Evolutionary conservation across 805 yeast species (phyloP), one percentile per base, ranked within the genome.

Genomic region (Candida piceae): DNA sequence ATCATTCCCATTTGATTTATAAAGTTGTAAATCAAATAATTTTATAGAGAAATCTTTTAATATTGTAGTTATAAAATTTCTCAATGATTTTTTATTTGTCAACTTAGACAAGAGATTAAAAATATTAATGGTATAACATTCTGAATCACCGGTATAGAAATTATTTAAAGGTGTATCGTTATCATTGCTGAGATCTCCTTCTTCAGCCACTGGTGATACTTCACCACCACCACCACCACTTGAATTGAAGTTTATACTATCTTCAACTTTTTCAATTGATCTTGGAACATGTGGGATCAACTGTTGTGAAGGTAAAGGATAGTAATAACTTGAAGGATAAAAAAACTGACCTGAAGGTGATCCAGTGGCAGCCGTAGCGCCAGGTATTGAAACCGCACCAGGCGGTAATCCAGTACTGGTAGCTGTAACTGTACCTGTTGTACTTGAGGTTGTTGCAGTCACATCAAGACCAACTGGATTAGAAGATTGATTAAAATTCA

Each of bases 1-100:
- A 7, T 42, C 44, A 32, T 39, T 48, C 21, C 40, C 48, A 15
- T 46, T 38, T n/a, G 46, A 38, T 27, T 52, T 48, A 33, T 45
- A 50, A 6, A 52, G 33, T 28, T 50, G 50, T 16, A 50, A 26
- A 25, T 34, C 34, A 7, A 28, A 28, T 12, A n/a, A 13, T 16
- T n/a, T 5, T 7, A 21, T 26, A 9, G 21, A 28, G 18, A 25
- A 16, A 9, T 17, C 2, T 13, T 26, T 12, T 13, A 24, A 24
- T 6, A 24, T 13, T 7, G 26, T 9, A 9, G 13, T 9, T 7
- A 24, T 21, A 12, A 44, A 24, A 8, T 32, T 39, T 16, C 29
- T 36, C 20, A 42, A 36, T 22, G 34, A 32, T 20, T 35, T 36
- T 18, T 26, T 40, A 15, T 22, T 36, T 2, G 46, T 42, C 18